Base-by-base conservation (phyloP, 139 green algal genomes). In the Closterium sp. region DNA sequence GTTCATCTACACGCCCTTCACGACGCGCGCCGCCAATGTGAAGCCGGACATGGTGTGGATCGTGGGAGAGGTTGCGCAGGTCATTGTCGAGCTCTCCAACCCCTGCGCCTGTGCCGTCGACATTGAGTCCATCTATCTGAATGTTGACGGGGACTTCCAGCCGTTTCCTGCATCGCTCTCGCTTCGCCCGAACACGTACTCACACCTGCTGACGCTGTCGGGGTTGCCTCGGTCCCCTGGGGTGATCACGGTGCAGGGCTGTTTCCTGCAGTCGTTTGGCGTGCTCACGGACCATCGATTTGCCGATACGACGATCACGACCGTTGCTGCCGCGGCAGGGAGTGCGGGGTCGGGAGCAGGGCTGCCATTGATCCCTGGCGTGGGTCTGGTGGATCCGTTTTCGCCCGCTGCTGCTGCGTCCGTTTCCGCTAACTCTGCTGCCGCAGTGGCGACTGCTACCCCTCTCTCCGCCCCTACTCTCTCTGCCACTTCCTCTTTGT, bases 1-100 rank as follows among this genome's bases (percentile, higher is more conserved):
- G 5, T 94, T 94, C 88, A 93, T 94, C 28, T 94, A 94, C 87
- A 88, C 91, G 76, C 91, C 91, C 21, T 94, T 94, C 83, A 34
- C 25, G 12, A 43, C 88, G 10, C 19, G 32, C 30, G 85, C 64
- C 10, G 36, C 34, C 55, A 34, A 93, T 8, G 34, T 90, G 34
- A 32, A 32, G 9, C 31, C 30, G 4, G 81, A 93, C 23, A 55
- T 91, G 25, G 34, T 94, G 23, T 94, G 91, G 91, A 90, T 94
- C 32, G 33, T 31, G 33, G 91, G 91, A 1, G 91, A 94, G 76
- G 30, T 93, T 9, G 83, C 64, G 30, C 91, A 94, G 86, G 91
- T 91, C 25, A 43, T 93, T 10, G 89, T 94, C 21, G 91, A 94
- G 84, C 38, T 94, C 12, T 28, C 88, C 25, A 94, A 94, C 64